Evolutionary conservation across 2,329 filamentous ascomycete species (phyloP), one percentile per base, ranked within the genome.

Genomic region (Escovopsis sp.): DNA sequence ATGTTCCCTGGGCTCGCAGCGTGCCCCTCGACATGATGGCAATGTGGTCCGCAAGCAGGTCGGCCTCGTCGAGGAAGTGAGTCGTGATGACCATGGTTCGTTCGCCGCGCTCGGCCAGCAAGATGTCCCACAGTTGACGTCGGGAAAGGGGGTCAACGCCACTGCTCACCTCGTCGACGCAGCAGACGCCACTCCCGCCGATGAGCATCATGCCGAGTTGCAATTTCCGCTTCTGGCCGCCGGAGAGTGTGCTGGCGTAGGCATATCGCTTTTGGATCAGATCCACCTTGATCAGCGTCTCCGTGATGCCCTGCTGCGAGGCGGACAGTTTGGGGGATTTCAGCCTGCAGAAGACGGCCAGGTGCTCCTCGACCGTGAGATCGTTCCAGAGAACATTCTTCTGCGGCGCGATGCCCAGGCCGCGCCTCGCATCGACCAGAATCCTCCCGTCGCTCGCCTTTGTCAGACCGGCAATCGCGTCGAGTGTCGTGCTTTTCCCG

Each of bases 141-240:
- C 89, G 72, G 18, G 83, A 88, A 1, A 95, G 66, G 0, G 89
- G 87, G 55, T 95, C 88, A 18, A 95, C 70, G 12, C 88, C 89
- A 46, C 82, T 87, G 34, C 82, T 88, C 12, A 94, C 86, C 60
- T 95, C 89, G 51, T 95, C 88, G 6, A 95, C 78, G 53, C 86
- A 91, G 62, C 88, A 94, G 0, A 95, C 80, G 23, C 77, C 77
- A 47, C 83, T 89, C 10, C 86, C 87, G 47, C 89, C 88, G 4
- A 85, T 93, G 51, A 95, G 78, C 86, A 94, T 94, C 77, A 94
- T 89, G 5, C 86, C 87, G 3, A 95, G 69, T 59, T 95, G 88
- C 8, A 94, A 69, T 59, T 95, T 95, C 41, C 88, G 72, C 64
- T 94, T 94, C 59, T 95, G 88, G 0, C 88, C 88, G 8, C 88